A percentile compares a stretch with the other conserved stretches of the same genome.
phyloP scores from a whole-genome alignment of 1,284 basidiomycete genomes.

The Inonotus hispidus region DNA sequence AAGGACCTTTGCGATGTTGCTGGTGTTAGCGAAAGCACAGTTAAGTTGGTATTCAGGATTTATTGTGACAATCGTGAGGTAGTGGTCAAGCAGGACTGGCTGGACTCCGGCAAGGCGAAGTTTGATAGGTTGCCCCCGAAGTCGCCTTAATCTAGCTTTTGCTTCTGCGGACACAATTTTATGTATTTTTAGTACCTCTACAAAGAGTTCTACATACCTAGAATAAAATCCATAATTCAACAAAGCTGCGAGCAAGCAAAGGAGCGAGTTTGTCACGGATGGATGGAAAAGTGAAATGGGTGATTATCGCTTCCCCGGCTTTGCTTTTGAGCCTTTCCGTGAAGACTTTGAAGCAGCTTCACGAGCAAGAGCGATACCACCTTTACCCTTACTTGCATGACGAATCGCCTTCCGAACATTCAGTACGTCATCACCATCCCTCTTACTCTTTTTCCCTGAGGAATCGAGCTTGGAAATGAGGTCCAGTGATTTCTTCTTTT shows the following conservation, averaged over 20 bases:
- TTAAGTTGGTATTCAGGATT: constrained; percentile 79
- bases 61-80: constrained; percentile 67
- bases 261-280: background rate
- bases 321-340: constrained; percentile 10
- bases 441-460: constrained; percentile 55
- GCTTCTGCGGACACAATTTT: background rate
- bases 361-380: constrained; percentile 51
- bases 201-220: no score
- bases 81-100: constrained; percentile 77
- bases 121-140: constrained; percentile 40
- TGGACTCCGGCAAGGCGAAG: constrained; percentile 69
- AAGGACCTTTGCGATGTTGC: constrained; percentile 92
- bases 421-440: constrained; percentile 51
- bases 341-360: constrained; percentile 21
- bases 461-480: constrained; percentile 76
- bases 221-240: background rate
- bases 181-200: background rate
- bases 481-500: constrained; percentile 71
- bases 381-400: constrained; percentile 64
- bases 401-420: constrained; percentile 87
- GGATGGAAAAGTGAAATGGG: background rate
- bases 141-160: constrained; percentile 19
- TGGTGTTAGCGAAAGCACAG: constrained; percentile 95
- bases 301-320: constrained; percentile 10
- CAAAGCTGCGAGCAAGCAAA: background rate